Percentiles rank a stretch among this genome's conserved stretches.
Evolutionary conservation across 2,329 filamentous ascomycete genomes (phyloP).

Genomic region (Xylogone sp.): DNA sequence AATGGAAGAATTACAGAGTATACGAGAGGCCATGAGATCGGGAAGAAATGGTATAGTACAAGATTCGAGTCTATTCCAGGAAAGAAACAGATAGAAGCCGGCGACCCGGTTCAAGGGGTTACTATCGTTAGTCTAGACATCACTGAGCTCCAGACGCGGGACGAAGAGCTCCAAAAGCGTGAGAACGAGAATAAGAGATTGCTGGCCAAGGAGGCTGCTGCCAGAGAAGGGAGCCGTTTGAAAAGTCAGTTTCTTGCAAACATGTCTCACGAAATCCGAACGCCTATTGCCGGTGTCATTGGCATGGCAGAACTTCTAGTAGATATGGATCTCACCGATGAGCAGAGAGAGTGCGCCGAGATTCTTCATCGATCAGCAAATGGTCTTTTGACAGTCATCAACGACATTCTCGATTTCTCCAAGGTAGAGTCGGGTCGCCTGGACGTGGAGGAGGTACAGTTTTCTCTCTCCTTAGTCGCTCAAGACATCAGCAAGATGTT

Average conservation of each 20-base stretch:
- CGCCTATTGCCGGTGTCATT: conserved; percentile 75
- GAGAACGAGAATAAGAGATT: conserved; percentile 67
- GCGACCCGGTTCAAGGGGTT: conserved; percentile 58
- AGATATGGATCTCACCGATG: conserved; percentile 63
- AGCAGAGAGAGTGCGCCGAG: conserved; percentile 71
- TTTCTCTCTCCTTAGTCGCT: conserved; percentile 69
- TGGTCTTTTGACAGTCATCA: conserved; percentile 80
- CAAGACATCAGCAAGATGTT: conserved; percentile 85
- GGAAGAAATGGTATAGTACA: conserved; percentile 66
- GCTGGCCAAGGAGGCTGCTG: conserved; percentile 71
- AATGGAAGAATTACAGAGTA: conserved; percentile 57
- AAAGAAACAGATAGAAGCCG: conserved; percentile 48
- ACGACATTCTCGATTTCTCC: conserved; percentile 87
- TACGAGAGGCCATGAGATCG: conserved; percentile 50
- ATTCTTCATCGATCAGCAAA: conserved; percentile 79
- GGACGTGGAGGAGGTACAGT: conserved; percentile 78
- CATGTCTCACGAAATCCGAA: conserved; percentile 78
- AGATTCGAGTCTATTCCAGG: conserved; percentile 64
- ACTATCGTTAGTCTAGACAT: conserved; percentile 80
- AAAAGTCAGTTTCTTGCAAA: conserved; percentile 79
- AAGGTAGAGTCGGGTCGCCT: conserved; percentile 77
- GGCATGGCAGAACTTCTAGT: conserved; percentile 74
- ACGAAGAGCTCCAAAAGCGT: conserved; percentile 58
- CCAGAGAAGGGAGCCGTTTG: conserved; percentile 74
- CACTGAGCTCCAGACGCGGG: conserved; percentile 65